Conservation (phyloP, 768 basidiomycete genomes). For the Lactarius vividus region DNA sequence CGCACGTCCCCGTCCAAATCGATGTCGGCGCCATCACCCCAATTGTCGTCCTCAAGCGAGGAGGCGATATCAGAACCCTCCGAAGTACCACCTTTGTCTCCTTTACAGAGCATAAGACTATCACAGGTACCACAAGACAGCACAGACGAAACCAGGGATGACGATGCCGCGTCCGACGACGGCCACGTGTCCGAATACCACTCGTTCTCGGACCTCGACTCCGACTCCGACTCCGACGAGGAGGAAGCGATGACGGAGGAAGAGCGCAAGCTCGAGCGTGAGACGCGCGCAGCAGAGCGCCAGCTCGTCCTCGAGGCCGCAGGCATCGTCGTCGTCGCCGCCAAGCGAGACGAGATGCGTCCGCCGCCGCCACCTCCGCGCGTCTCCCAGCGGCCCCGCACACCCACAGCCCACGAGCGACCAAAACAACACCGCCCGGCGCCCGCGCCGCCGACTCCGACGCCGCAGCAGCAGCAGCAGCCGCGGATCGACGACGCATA, state of each 20-base stretch:
- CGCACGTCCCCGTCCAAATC: slow-evolving; percentile 7
- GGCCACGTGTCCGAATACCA: slow-evolving; percentile 19
- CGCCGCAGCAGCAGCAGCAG: slow-evolving; percentile 31
- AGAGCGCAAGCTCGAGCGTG: slow-evolving; percentile 50
- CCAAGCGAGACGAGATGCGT: slow-evolving; percentile 57
- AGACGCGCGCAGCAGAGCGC: slow-evolving; percentile 69
- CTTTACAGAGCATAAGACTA: neutral
- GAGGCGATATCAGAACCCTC: neutral
- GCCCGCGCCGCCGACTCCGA: slow-evolving; percentile 44
- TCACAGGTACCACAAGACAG: slow-evolving; percentile 27
- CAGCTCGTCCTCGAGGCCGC: slow-evolving; percentile 85
- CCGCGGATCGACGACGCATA: slow-evolving; percentile 68
- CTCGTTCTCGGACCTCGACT: slow-evolving; percentile 20
- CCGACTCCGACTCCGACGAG: slow-evolving; percentile 33
- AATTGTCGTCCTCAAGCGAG: neutral
- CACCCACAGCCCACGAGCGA: slow-evolving; percentile 32
- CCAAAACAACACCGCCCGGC: slow-evolving; percentile 46
- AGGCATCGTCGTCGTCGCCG: slow-evolving; percentile 79
- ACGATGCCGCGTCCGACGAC: slow-evolving; percentile 33
- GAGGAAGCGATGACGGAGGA: slow-evolving; percentile 38
- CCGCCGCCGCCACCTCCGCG: slow-evolving; percentile 43
- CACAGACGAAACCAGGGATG: slow-evolving; percentile 27
- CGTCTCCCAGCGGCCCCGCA: neutral
- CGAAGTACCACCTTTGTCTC: neutral
- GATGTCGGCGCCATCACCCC: neutral